Conservation (phyloP, 2,329 filamentous ascomycete genomes). For the Endoconidiophora laricicola region DNA sequence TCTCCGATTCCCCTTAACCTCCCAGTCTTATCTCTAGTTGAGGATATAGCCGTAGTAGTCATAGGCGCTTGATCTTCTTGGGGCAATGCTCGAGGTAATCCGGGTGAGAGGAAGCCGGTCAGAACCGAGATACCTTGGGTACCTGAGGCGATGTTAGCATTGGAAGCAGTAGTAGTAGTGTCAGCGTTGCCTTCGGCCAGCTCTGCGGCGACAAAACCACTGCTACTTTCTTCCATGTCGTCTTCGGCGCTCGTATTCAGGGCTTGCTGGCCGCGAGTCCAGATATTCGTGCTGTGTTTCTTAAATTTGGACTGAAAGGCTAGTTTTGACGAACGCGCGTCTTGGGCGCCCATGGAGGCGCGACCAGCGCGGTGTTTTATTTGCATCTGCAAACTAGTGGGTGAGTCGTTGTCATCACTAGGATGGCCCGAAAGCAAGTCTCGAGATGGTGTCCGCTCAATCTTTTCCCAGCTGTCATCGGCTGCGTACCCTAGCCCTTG, state of each 20-base stretch:
- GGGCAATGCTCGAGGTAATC: neutral
- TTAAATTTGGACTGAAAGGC: constrained; percentile 6
- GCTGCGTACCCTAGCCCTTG: constrained; percentile 5
- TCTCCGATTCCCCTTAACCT: neutral
- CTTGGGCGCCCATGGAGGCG: constrained; percentile 4
- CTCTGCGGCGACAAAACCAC: neutral
- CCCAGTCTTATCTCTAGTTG: too few species aligned
- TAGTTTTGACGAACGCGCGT: constrained; percentile 1
- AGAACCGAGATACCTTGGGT: too few species aligned
- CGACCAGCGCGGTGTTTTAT: neutral
- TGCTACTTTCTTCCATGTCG: neutral
- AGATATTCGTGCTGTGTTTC: constrained; percentile 1
- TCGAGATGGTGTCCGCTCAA: too few species aligned
- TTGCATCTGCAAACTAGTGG: too few species aligned
- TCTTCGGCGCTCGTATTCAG: neutral
- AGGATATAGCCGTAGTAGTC: too few species aligned
- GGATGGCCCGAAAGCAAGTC: too few species aligned
- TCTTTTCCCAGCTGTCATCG: constrained; percentile 7
- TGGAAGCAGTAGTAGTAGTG: too few species aligned
- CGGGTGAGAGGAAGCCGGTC: neutral
- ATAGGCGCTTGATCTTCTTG: too few species aligned
- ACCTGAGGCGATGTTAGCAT: too few species aligned
- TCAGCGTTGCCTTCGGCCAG: neutral
- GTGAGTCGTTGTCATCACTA: too few species aligned
- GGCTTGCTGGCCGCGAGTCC: constrained; percentile 3